Evolutionary conservation across 1,284 basidiomycete species (phyloP).

Genomic region (Anthracocystis panici-leucophaei): DNA sequence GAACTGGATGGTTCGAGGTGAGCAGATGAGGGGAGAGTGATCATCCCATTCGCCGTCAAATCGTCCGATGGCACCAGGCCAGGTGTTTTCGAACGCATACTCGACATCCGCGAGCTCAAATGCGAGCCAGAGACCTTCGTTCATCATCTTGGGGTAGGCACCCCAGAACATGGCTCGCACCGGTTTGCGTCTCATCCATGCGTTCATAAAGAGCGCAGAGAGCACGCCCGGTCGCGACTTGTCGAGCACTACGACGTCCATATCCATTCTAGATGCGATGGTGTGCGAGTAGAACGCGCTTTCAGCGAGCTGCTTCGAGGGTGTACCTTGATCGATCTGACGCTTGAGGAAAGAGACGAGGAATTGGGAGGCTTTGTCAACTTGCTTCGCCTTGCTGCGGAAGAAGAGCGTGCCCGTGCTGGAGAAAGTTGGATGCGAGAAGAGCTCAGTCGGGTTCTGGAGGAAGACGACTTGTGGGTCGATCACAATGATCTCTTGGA

Average conservation of each 20-base stretch:
- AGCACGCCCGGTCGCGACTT: constrained; percentile 43
- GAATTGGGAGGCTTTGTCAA: constrained; percentile 34
- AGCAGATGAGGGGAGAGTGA: constrained; percentile 37
- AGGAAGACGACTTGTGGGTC: constrained; percentile 50
- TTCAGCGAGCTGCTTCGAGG: constrained; percentile 28
- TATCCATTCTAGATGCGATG: constrained; percentile 42
- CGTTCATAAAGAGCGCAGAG: constrained; percentile 42
- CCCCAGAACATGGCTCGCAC: constrained; percentile 37
- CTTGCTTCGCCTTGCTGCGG: constrained; percentile 40
- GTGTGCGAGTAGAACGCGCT: constrained; percentile 36
- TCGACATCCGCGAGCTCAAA: constrained; percentile 38
- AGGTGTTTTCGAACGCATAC: constrained; percentile 47
- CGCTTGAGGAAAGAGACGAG: constrained; percentile 50
- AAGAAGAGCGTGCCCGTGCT: constrained; percentile 48
- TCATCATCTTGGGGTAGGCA: constrained; percentile 30
- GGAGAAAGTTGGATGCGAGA: constrained; percentile 31
- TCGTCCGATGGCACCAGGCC: constrained; percentile 42
- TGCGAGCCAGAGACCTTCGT: constrained; percentile 41
- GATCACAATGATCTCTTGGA: constrained; percentile 42
- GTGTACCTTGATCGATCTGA: constrained; percentile 39
- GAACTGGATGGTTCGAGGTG: constrained; percentile 39
- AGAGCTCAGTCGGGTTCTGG: constrained; percentile 30
- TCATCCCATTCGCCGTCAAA: constrained; percentile 49
- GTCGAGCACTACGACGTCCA: constrained; percentile 47
- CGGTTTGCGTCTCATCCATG: constrained; percentile 31